Evolutionary conservation across 257 asterid genomes (phyloP), one percentile per base, ranked within the genome.

Genomic region (Scutellaria baicalensis): DNA sequence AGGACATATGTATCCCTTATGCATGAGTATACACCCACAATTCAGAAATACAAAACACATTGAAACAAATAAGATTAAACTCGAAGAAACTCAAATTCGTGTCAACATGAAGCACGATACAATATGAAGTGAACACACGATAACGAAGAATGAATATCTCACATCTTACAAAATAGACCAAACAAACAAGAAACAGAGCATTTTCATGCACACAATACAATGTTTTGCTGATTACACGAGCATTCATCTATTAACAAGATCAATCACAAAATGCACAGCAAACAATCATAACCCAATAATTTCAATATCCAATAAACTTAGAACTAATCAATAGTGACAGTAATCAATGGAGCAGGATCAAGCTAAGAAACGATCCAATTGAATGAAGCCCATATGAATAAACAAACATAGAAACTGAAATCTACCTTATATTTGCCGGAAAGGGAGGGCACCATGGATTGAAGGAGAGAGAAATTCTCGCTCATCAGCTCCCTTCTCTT

Each of bases 361-460:
- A 40, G 50, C 9, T 12, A 38, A 23, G 10, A 0, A 5, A 14
- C 14, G 8, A 44, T 13, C 36, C 36, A 4, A 52, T 36, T 40
- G 21, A 23, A 64, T 35, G 1, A 52, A 54, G 48, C 64, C 48
- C 47, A 62, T 56, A 9, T 2, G 12, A 23, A 20, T 23, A 58
- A 9, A 35, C 23, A 12, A 50, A 47, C 8, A 35, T 2, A 5
- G 49, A 20, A 20, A 38, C 43, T 18, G 54, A 7, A 48, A 59
- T 27, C 4, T 55, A 88, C 97, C 95, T 91, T 91, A 8, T 9
- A 6, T 7, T 67, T 42, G 31, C 57, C n/a, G 57, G 21, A 9
- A 20, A 82, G 79, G 43, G 82, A 64, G 17, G 97, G 95, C 72
- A 91, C 75, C 84, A 80, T 71, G 17, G 91, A 83, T 50, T 65